Conservation (phyloP, 352 stramenopile genomes). For the Nothophytophthora sp. region DNA sequence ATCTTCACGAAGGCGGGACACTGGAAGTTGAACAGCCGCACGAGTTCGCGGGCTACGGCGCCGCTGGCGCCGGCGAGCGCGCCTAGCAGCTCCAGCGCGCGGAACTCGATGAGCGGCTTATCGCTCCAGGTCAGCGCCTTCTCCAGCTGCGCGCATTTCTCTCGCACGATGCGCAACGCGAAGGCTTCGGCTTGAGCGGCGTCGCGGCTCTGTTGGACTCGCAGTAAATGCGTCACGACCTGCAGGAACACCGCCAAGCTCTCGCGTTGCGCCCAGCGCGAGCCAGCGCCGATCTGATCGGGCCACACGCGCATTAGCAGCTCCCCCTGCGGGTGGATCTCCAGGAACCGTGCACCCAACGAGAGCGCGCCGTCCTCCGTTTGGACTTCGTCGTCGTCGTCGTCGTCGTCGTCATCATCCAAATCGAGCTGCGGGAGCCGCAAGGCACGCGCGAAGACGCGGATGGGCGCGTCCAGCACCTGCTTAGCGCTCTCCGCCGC, state of each 20-base stretch:
- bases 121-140: slow-evolving; percentile 86
- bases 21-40: slow-evolving; percentile 84
- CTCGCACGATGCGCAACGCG: slow-evolving; percentile 66
- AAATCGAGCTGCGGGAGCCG: background rate
- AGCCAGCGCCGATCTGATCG: slow-evolving; percentile 42
- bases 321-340: slow-evolving; percentile 56
- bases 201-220: slow-evolving; percentile 26
- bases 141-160: slow-evolving; percentile 63
- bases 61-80: slow-evolving; percentile 42
- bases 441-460: slow-evolving; percentile 35
- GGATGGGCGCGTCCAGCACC: slow-evolving; percentile 57
- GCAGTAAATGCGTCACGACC: slow-evolving; percentile 47
- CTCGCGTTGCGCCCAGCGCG: slow-evolving; percentile 66
- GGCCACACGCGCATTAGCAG: slow-evolving; percentile 70
- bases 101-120: slow-evolving; percentile 79
- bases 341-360: slow-evolving; percentile 38
- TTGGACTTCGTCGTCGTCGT: background rate
- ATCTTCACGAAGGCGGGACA: slow-evolving; percentile 63
- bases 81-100: slow-evolving; percentile 63
- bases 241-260: slow-evolving; percentile 75
- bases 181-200: slow-evolving; percentile 49
- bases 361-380: slow-evolving; percentile 11
- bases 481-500: slow-evolving; percentile 55
- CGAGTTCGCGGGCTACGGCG: slow-evolving; percentile 57
- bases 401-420: background rate